A percentile compares a stretch with the other conserved stretches of the same genome.
These are phyloP conservation scores for Pelargonium myrrhifolium DNA, from an alignment of 441 rosid genomes.

Conservation along the genomic window DNA sequence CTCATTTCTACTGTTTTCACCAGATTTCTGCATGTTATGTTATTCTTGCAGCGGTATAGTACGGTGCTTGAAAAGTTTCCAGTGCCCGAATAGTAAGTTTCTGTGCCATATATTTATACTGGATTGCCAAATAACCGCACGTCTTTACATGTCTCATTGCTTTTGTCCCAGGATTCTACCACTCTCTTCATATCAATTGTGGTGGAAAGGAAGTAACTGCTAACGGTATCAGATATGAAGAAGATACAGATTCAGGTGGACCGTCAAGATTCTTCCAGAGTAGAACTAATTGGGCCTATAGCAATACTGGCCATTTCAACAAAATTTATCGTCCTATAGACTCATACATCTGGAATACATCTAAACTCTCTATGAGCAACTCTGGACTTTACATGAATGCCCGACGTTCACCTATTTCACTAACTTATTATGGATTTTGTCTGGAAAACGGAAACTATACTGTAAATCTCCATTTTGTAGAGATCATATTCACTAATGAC, in stretches of 20 bases:
- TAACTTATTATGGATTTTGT: too few species aligned
- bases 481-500: constrained; percentile 55
- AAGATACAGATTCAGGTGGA: constrained; percentile 56
- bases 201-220: constrained; percentile 53
- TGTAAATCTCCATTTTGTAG: constrained; percentile 67
- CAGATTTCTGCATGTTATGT: constrained; percentile 8
- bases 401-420: constrained; percentile 64
- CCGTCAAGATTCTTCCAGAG: constrained; percentile 50
- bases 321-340: constrained; percentile 58
- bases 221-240: constrained; percentile 34
- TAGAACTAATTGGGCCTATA: constrained; percentile 57
- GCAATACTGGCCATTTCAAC: constrained; percentile 91
- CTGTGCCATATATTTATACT: not conserved
- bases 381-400: constrained; percentile 54
- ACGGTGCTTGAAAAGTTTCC: constrained; percentile 29
- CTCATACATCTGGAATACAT: constrained; percentile 37
- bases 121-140: not conserved
- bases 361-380: constrained; percentile 31
- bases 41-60: constrained; percentile 24
- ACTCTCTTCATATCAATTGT: constrained; percentile 61
- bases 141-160: constrained; percentile 3
- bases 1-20: not conserved
- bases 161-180: constrained; percentile 22
- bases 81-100: constrained; percentile 35
- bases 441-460: constrained; percentile 65